Conservation (phyloP, 2,329 filamentous ascomycete species). For the Dothistroma septosporum region DNA sequence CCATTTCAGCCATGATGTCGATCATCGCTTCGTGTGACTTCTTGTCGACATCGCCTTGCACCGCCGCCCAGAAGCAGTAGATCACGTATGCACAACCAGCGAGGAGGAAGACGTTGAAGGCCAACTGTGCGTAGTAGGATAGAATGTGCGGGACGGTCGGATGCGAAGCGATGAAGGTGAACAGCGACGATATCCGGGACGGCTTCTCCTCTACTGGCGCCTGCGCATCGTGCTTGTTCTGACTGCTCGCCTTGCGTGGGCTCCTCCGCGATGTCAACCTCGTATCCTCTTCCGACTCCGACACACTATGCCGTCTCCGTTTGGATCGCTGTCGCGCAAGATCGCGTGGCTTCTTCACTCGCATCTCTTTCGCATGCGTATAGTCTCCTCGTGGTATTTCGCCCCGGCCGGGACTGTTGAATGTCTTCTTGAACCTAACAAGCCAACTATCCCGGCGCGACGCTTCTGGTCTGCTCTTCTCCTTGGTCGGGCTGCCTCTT, state of each 20-base stretch:
- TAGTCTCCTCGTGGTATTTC: conserved; percentile 32
- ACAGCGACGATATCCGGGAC: conserved; percentile 44
- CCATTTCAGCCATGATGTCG: conserved; percentile 65
- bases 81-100: conserved; percentile 60
- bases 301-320: conserved; percentile 32
- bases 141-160: conserved; percentile 63
- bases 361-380: conserved; percentile 39
- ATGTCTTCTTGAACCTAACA: conserved; percentile 29
- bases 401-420: conserved; percentile 40
- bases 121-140: conserved; percentile 62
- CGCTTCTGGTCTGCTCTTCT: conserved; percentile 21
- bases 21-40: conserved; percentile 66
- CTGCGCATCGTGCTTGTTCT: conserved; percentile 13
- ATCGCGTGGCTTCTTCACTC: conserved; percentile 32
- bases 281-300: conserved; percentile 31
- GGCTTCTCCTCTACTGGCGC: conserved; percentile 19
- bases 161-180: conserved; percentile 61
- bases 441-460: conserved; percentile 28
- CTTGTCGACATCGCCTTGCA: conserved; percentile 69
- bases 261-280: conserved; percentile 17
- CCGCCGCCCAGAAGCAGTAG: conserved; percentile 64
- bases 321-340: conserved; percentile 24
- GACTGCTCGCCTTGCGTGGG: conserved; percentile 27
- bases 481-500: conserved; percentile 34
- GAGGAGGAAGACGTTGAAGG: conserved; percentile 62